Evolutionary conservation across 2,329 filamentous ascomycete genomes (phyloP), one percentile per base, ranked within the genome.

Genomic region (Microcyclosporella mali): DNA sequence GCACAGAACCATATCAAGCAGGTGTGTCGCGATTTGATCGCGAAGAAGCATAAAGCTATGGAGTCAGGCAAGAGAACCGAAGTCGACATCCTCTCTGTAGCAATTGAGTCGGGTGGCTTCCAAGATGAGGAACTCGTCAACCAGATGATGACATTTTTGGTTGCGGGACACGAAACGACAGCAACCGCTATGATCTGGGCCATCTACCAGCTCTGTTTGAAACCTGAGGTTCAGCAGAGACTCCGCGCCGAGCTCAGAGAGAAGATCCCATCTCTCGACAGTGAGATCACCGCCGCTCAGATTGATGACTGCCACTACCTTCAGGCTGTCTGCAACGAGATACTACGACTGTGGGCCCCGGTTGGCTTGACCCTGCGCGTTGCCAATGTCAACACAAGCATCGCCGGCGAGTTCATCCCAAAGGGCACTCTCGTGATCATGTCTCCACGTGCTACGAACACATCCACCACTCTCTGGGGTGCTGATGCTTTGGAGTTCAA

Each of bases 291-390:
- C 1, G 71, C 72, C 37, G 56, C 70, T 4, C 74, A 82, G 48
- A 75, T 90, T 52, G 85, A 92, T 65, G 71, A 72, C 41, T 76
- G 94, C 60, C 82, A 84, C 2, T 94, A 90, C 62, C 77, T 92
- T 33, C 80, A 85, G 58, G 87, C 87, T 25, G 79, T 94, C 16
- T 82, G 83, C 61, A 83, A 77, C 57, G 88, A 95, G 65, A 75
- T 83, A 10, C 74, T 94, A 33, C 84, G 88, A 38, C 76, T 84
- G 59, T 81, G 78, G 64, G 70, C 82, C 1, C 84, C 88, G 0
- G 84, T 89, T 0, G 80, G 84, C 0, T 58, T 84, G 19, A 89
- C 85, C 0, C 60, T 84, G 43, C 84, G 88, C 50, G 70, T 81
- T 49, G 74, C 86, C 0, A 71, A 69, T 1, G 63, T 74, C 19